Conservation (phyloP, 1,139 yeast genomes). For the Yamadazyma buinensis region DNA sequence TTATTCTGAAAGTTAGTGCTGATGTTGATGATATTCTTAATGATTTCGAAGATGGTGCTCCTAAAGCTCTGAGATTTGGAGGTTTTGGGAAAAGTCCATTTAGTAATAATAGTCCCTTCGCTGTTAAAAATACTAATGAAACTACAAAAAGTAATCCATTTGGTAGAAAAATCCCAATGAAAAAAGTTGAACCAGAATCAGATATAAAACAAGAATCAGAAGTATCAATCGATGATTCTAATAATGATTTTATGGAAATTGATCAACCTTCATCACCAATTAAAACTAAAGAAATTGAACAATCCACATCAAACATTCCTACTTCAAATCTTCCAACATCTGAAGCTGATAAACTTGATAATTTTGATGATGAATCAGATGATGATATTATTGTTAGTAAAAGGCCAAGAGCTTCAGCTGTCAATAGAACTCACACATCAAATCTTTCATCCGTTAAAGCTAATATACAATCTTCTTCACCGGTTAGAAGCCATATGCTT, state of each 20-base stretch:
- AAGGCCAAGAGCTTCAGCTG: constrained; percentile 40
- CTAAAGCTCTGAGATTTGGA: constrained; percentile 9
- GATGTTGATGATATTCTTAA: constrained; percentile 46
- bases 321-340: not conserved
- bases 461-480: constrained; percentile 13
- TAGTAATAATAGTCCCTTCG: too few relatives aligned
- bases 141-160: constrained; percentile 5
- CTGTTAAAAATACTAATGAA: constrained; percentile 1
- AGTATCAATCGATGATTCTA: constrained; percentile 8
- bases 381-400: constrained; percentile 50
- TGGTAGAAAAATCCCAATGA: not conserved
- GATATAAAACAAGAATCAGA: too few relatives aligned
- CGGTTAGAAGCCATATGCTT: constrained; percentile 18
- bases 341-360: constrained; percentile 7
- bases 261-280: constrained; percentile 33
- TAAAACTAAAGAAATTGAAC: constrained; percentile 18
- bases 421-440: constrained; percentile 19
- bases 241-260: constrained; percentile 15
- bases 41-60: constrained; percentile 26
- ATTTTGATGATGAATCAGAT: constrained; percentile 28
- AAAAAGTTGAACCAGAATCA: not conserved
- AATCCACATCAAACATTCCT: constrained; percentile 1
- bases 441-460: constrained; percentile 21
- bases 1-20: constrained; percentile 26
- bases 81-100: constrained; percentile 7